Base-by-base conservation (phyloP, 1,139 yeast species). In the Sugiyamaella castrensis region DNA sequence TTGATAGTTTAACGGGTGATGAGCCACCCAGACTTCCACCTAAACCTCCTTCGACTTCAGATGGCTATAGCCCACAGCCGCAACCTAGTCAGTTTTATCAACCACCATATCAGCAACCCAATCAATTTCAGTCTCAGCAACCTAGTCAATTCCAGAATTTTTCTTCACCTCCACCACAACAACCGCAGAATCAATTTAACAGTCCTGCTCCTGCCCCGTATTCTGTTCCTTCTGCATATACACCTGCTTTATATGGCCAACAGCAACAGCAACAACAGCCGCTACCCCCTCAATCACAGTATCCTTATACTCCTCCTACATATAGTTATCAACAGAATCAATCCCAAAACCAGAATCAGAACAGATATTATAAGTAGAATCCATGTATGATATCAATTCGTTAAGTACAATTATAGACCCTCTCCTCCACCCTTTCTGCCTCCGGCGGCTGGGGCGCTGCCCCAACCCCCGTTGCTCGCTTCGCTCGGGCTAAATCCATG, bases 241-340 rank as follows among this genome's bases (percentile, higher is more conserved):
- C 61, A 35, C 57, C 62, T 4, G 57, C 64, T 12, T 48, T 63
- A 44, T 63, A 62, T 40, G 56, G 47, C 15, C 54, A 51, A 19
- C 58, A 33, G 6, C 31, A 33, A 11, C 46, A 12, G 32, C 43
- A 19, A 24, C 33, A 89, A 86, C 66, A 82, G 84, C 65, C 83
- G 86, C 57, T 68, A 82, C 41, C 15, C 2, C 31, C 39, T 13
- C 46, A 41, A 31, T 29, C 43, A 16, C 36, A 35, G 10, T 43
- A 39, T 24, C 35, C 39, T 15, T 38, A 33, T 39, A 34, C 10
- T 31, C 15, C 43, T 1, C 48, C 52, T 5, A 44, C 48, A 8
- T 48, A 48, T 33, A 48, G 51, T 43, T 48, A 48, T 26, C 51
- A 48, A 28, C 42, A 44, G 37, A 35, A 27, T n/a, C 34, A 31